Evolutionary conservation across 1,284 basidiomycete species (phyloP).

Genomic region (Ustilago trichophora): DNA sequence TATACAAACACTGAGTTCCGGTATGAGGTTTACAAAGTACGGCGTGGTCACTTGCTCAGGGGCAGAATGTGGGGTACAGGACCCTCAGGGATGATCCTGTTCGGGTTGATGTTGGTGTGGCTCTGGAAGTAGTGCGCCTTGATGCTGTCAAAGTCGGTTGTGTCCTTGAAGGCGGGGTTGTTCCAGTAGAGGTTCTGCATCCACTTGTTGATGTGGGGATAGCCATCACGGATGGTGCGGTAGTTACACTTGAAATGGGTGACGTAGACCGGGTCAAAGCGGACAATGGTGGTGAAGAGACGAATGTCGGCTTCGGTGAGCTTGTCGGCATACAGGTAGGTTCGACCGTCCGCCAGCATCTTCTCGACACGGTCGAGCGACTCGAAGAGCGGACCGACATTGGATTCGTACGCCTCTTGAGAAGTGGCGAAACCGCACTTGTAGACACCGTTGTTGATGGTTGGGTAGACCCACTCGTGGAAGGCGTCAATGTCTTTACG

Average conservation of each 20-base stretch:
- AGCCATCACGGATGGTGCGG: conserved; percentile 55
- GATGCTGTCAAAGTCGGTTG: conserved; percentile 79
- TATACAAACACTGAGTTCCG: too few species aligned
- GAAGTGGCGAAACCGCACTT: conserved; percentile 86
- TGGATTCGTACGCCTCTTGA: conserved; percentile 82
- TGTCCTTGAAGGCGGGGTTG: conserved; percentile 82
- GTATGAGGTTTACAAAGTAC: too few species aligned
- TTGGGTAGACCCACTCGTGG: conserved; percentile 78
- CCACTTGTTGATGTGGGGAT: conserved; percentile 69
- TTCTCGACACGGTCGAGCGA: conserved; percentile 83
- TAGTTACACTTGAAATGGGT: conserved; percentile 91
- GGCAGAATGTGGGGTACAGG: conserved; percentile 59
- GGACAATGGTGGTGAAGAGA: conserved; percentile 87
- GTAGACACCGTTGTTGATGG: conserved; percentile 74
- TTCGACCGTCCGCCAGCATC: conserved; percentile 76
- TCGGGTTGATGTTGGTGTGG: conserved; percentile 62
- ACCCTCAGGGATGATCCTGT: conserved; percentile 58
- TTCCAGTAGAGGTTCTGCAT: conserved; percentile 91
- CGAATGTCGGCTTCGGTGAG: conserved; percentile 89
- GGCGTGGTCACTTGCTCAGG: conserved; percentile 35
- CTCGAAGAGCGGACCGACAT: conserved; percentile 75
- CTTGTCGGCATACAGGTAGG: conserved; percentile 81
- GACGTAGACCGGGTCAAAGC: conserved; percentile 84
- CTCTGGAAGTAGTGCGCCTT: conserved; percentile 67
- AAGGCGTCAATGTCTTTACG: conserved; percentile 83